These are phyloP conservation scores for Xylariaceae sp. DNA, from an alignment of 2,329 filamentous ascomycete genomes.

Conservation along the genomic window DNA sequence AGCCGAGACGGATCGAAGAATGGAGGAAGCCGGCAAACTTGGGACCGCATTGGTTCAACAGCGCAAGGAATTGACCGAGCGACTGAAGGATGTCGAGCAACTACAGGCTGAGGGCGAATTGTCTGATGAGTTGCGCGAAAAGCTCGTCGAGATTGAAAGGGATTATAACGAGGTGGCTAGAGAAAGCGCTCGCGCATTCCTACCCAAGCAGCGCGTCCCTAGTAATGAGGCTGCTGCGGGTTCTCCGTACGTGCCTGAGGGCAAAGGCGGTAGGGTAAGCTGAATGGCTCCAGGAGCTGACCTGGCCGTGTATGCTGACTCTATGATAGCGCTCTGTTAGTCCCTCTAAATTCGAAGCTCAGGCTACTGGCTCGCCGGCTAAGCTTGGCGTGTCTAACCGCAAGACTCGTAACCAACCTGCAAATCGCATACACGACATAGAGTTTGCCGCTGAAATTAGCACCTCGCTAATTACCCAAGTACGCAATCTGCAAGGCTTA, in stretches of 20 bases:
- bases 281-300: background rate
- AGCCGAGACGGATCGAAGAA: slow-evolving; percentile 86
- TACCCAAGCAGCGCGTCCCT: slow-evolving; percentile 81
- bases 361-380: slow-evolving; percentile 83
- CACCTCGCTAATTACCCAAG: slow-evolving; percentile 90
- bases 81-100: slow-evolving; percentile 83
- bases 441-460: slow-evolving; percentile 99
- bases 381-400: slow-evolving; percentile 88
- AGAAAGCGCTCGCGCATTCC: slow-evolving; percentile 86
- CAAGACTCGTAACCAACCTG: slow-evolving; percentile 87
- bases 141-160: slow-evolving; percentile 84
- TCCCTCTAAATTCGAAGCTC: slow-evolving; percentile 80
- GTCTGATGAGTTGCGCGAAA: slow-evolving; percentile 79
- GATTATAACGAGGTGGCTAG: slow-evolving; percentile 94
- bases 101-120: slow-evolving; percentile 78
- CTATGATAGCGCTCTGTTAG: slow-evolving; percentile 67
- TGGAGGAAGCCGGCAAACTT: slow-evolving; percentile 88
- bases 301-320: slow-evolving; percentile 15
- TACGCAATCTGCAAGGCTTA: slow-evolving; percentile 85
- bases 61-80: slow-evolving; percentile 80
- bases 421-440: slow-evolving; percentile 90
- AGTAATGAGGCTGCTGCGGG: slow-evolving; percentile 66
- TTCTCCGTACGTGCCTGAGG: slow-evolving; percentile 61
- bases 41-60: slow-evolving; percentile 85
- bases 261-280: slow-evolving; percentile 59